A percentile compares a stretch with the other conserved stretches of the same genome.
Evolutionary conservation across 1,284 basidiomycete species (phyloP).

Genomic region (Ustilago xerochloae): DNA sequence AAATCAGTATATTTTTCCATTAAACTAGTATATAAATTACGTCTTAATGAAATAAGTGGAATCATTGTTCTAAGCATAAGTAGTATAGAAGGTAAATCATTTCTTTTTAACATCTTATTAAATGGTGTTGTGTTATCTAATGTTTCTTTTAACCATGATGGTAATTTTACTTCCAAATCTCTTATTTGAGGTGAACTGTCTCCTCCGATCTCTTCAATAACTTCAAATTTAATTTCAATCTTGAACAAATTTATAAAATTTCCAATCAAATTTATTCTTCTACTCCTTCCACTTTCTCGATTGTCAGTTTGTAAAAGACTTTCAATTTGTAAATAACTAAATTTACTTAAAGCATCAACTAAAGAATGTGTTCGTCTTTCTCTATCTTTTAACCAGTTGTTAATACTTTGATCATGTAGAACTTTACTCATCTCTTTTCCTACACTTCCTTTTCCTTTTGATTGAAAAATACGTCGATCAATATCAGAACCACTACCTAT

Average conservation of each 20-base stretch:
- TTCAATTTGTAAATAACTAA: constrained; percentile 22
- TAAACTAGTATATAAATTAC: constrained; percentile 19
- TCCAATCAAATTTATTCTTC: constrained; percentile 1
- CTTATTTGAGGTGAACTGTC: constrained; percentile 12
- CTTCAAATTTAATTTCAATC: constrained; percentile 16
- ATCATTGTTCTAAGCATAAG: constrained; percentile 39
- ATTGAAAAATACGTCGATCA: constrained; percentile 14
- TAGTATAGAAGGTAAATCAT: constrained; percentile 32
- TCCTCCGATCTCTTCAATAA: constrained; percentile 7
- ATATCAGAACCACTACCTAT: constrained; percentile 29
- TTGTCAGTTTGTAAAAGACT: constrained; percentile 7
- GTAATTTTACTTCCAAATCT: constrained; percentile 8
- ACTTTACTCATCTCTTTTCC: not conserved
- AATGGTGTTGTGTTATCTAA: constrained; percentile 2
- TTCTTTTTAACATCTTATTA: not conserved
- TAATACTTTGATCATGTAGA: not conserved
- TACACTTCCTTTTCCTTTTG: not conserved
- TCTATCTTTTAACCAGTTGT: constrained; percentile 24
- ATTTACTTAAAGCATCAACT: constrained; percentile 1
- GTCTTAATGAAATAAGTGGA: constrained; percentile 19
- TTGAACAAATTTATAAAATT: constrained; percentile 16
- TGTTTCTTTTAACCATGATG: constrained; percentile 8
- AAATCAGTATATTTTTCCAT: constrained; percentile 32
- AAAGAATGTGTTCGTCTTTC: constrained; percentile 9
- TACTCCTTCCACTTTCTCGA: not conserved